phyloP scores from a whole-genome alignment of 2,329 filamentous ascomycete genomes.

The Drechmeria coniospora region DNA sequence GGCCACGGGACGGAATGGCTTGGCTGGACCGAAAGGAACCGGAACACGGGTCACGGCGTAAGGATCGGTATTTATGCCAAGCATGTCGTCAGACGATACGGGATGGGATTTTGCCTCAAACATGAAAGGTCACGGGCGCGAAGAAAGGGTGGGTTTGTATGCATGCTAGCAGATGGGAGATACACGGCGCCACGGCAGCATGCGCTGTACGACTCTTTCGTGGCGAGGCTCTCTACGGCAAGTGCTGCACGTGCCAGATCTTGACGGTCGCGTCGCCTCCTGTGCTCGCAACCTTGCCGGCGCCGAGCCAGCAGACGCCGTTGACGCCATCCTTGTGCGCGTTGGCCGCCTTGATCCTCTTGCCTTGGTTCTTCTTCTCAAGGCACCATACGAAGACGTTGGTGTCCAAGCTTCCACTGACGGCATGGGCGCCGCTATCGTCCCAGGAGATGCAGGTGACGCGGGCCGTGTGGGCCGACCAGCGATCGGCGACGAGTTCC shows the following conservation, averaged over 20 bases:
- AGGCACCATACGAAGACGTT: slow-evolving; percentile 89
- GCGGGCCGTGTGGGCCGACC: slow-evolving; percentile 45
- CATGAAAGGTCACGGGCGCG: too few relatives aligned
- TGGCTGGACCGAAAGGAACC: too few relatives aligned
- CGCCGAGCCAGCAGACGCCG: slow-evolving; percentile 66
- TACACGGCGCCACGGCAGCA: too few relatives aligned
- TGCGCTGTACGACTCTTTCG: too few relatives aligned
- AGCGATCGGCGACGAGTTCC: slow-evolving; percentile 61
- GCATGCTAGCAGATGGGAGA: too few relatives aligned
- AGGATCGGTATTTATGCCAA: background rate
- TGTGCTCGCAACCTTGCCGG: slow-evolving; percentile 56
- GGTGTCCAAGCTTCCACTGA: slow-evolving; percentile 76
- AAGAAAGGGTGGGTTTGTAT: too few relatives aligned
- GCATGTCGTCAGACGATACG: background rate
- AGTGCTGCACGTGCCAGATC: slow-evolving; percentile 47
- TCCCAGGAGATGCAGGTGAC: slow-evolving; percentile 60
- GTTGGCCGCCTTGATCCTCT: slow-evolving; percentile 68
- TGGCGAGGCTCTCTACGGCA: slow-evolving; percentile 14
- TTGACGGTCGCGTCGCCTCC: slow-evolving; percentile 87
- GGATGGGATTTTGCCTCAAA: background rate
- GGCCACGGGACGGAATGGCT: too few relatives aligned
- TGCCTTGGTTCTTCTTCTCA: slow-evolving; percentile 59
- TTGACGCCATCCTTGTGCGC: slow-evolving; percentile 94
- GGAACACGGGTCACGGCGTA: too few relatives aligned
- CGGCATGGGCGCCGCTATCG: slow-evolving; percentile 57